These are phyloP conservation scores for Pistacia vera DNA, from an alignment of 345 rosid genomes.

Conservation along the genomic window DNA sequence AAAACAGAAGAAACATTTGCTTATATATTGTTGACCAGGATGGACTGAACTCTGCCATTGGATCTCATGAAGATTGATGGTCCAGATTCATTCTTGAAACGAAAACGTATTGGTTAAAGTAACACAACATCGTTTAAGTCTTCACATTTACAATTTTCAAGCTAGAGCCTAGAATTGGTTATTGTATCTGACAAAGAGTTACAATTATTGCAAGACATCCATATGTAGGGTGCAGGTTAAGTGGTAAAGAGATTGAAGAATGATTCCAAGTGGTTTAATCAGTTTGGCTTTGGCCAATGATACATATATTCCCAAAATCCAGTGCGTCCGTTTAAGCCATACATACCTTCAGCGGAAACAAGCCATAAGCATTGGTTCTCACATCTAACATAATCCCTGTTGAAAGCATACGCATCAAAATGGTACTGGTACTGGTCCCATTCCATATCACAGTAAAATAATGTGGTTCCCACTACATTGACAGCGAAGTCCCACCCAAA, in stretches of 20 bases:
- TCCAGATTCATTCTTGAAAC: too few relatives aligned
- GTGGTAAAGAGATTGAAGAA: background rate
- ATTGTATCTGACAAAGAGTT: background rate
- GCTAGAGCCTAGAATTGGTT: background rate
- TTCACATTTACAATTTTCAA: too few relatives aligned
- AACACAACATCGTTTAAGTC: too few relatives aligned
- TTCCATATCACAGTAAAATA: conserved; percentile 48
- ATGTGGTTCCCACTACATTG: conserved; percentile 40
- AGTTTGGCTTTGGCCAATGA: conserved; percentile 47
- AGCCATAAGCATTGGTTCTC: conserved; percentile 42
- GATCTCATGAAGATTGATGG: too few relatives aligned
- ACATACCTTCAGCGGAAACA: conserved; percentile 46
- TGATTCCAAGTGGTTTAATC: background rate
- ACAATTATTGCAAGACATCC: background rate
- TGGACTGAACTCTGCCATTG: too few relatives aligned
- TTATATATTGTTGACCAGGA: too few relatives aligned
- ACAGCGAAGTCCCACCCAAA: conserved; percentile 52
- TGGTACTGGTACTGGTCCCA: conserved; percentile 45
- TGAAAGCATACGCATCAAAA: conserved; percentile 39
- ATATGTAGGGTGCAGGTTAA: background rate
- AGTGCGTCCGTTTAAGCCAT: conserved; percentile 38
- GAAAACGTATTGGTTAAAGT: too few relatives aligned
- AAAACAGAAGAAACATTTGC: too few relatives aligned
- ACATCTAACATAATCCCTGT: conserved; percentile 42
- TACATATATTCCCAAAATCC: conserved; percentile 59